Conservation (phyloP, 2,329 filamentous ascomycete species). For the Biscogniauxia marginata region DNA sequence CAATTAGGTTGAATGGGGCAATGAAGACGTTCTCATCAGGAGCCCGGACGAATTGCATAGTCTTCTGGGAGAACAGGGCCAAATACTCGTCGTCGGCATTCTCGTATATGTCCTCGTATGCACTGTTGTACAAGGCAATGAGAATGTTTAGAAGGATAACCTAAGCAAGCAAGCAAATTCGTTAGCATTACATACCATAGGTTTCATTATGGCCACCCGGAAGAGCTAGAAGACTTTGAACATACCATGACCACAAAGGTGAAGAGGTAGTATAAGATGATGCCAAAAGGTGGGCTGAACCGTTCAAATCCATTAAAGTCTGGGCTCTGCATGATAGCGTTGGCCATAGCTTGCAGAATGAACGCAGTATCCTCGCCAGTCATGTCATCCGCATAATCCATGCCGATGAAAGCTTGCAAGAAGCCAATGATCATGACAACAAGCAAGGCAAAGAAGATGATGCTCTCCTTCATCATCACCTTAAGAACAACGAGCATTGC, state of each 20-base stretch:
- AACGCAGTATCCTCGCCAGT: constrained; percentile 67
- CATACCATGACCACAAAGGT: constrained; percentile 93
- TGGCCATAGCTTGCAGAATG: constrained; percentile 79
- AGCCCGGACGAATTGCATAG: constrained; percentile 93
- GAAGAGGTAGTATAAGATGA: constrained; percentile 96
- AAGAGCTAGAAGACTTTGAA: too few relatives aligned
- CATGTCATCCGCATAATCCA: constrained; percentile 79
- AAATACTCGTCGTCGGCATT: constrained; percentile 96
- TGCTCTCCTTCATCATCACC: constrained; percentile 88
- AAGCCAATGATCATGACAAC: constrained; percentile 82
- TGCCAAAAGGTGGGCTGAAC: constrained; percentile 89
- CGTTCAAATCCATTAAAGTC: constrained; percentile 87
- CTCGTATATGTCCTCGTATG: constrained; percentile 91
- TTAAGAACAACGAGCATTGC: constrained; percentile 97
- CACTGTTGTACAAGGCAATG: constrained; percentile 94
- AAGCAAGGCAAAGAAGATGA: constrained; percentile 94
- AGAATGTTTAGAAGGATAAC: constrained; percentile 87
- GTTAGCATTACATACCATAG: background rate
- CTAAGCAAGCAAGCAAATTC: constrained; percentile 12
- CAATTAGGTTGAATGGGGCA: constrained; percentile 89
- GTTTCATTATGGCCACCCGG: background rate
- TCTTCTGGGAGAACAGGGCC: constrained; percentile 89
- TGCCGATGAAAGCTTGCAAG: constrained; percentile 88
- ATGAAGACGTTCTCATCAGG: constrained; percentile 99
- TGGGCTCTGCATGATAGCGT: constrained; percentile 86